Conservation (phyloP, 768 basidiomycete genomes). For the Tricholoma matsutake region DNA sequence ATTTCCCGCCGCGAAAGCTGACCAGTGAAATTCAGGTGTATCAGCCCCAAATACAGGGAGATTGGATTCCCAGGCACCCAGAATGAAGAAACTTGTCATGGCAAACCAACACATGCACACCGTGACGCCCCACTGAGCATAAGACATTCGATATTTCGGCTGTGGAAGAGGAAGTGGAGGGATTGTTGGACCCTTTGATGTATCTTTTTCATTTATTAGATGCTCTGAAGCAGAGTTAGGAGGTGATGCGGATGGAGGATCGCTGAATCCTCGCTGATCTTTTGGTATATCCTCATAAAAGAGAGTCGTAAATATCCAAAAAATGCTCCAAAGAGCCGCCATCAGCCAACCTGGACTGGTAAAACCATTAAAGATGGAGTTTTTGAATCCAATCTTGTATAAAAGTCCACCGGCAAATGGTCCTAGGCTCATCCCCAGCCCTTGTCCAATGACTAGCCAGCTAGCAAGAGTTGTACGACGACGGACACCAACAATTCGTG, state of each 20-base stretch:
- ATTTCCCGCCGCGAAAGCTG: slow-evolving; percentile 64
- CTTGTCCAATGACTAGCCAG: slow-evolving; percentile 63
- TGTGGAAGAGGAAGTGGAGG: slow-evolving; percentile 22
- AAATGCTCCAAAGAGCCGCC: slow-evolving; percentile 49
- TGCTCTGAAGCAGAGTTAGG: neutral
- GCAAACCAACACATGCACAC: slow-evolving; percentile 69
- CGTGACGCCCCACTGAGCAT: slow-evolving; percentile 49
- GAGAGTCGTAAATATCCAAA: slow-evolving; percentile 39
- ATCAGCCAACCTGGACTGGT: slow-evolving; percentile 68
- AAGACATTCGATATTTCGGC: slow-evolving; percentile 11
- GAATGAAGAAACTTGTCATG: slow-evolving; percentile 68
- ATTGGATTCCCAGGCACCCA: slow-evolving; percentile 68
- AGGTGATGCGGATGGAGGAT: neutral
- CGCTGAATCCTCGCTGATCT: slow-evolving; percentile 4
- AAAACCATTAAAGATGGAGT: slow-evolving; percentile 60
- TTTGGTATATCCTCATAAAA: slow-evolving; percentile 40
- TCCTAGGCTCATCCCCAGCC: slow-evolving; percentile 56
- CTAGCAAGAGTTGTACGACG: slow-evolving; percentile 60
- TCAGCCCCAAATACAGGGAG: slow-evolving; percentile 57
- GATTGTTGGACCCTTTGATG: slow-evolving; percentile 12
- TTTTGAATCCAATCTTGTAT: slow-evolving; percentile 57
- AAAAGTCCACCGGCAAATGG: slow-evolving; percentile 63
- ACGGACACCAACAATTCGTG: slow-evolving; percentile 63
- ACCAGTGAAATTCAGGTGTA: slow-evolving; percentile 44
- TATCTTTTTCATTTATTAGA: neutral